Evolutionary conservation across 148 eudicot species (phyloP), one percentile per base, ranked within the genome.

Genomic region (Rhododendron ferrugineum): DNA sequence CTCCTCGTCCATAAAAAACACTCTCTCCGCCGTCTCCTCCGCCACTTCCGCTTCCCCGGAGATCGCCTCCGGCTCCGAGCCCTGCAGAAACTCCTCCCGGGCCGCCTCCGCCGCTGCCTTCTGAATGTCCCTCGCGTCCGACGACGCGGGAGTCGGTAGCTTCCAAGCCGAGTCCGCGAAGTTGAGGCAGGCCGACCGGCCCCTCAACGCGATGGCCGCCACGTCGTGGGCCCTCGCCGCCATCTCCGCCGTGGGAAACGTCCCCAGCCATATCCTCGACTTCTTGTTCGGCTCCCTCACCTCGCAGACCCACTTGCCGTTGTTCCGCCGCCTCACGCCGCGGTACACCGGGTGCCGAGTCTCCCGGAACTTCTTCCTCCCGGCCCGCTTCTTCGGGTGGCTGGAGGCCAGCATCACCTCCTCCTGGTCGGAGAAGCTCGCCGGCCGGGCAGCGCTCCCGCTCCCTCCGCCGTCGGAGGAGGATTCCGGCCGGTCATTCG

Each of bases 221-320:
- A 92, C 94, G 66, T 92, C 94, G 58, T 92, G 91, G 0, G 94
- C 94, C 0, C 94, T 83, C 0, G 94, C 95, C 0, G 95, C 95
- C 95, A 93, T 93, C 62, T 93, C 95, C 4, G 91, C 90, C 0
- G 95, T 93, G 0, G 84, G 89, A 22, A 89, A 93, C 0, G 95
- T 93, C 0, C 95, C 95, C 0, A 93, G 89, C 95, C 95, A 93
- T 3, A 93, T 89, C 9, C 95, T 68, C 2, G 88, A 46, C 78
- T 91, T 90, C 83, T 88, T 91, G 79, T 90, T 89, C 20, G 94
- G 94, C 83, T 90, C 92, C 0, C 93, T 88, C 5, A 93, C 90
- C 82, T 93, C 94, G 34, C 92, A 90, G 7, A 93, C 93, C 93
- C 94, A 93, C 54, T 93, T 93, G 2, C 87, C 90, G 4, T 89